A percentile compares a stretch with the other conserved stretches of the same genome.
Conservation (phyloP, 805 yeast genomes). For the Saccharomycopsis fermentans region DNA sequence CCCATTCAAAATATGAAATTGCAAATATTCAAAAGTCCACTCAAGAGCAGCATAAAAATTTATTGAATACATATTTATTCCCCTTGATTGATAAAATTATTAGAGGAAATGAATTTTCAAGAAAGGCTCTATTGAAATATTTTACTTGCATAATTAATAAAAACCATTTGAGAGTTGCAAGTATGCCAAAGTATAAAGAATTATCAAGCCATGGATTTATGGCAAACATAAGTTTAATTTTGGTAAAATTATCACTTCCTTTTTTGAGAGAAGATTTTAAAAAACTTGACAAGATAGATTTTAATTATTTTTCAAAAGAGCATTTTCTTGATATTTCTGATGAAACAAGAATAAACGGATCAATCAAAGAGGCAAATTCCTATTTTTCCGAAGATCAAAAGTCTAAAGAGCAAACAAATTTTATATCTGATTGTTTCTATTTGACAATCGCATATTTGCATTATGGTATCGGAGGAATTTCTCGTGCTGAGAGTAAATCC, state of each 20-base stretch:
- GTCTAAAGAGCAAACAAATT: slow-evolving; percentile 42
- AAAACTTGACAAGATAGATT: slow-evolving; percentile 70
- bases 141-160: slow-evolving; percentile 66
- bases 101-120: slow-evolving; percentile 57
- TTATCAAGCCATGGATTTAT: slow-evolving; percentile 74
- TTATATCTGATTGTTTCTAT: slow-evolving; percentile 86
- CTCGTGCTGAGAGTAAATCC: slow-evolving; percentile 45
- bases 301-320: slow-evolving; percentile 49
- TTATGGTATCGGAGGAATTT: slow-evolving; percentile 80
- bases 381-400: slow-evolving; percentile 37
- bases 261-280: slow-evolving; percentile 58
- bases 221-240: slow-evolving; percentile 59
- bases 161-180: slow-evolving; percentile 81
- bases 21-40: slow-evolving; percentile 46
- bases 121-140: slow-evolving; percentile 55
- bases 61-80: slow-evolving; percentile 50
- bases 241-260: slow-evolving; percentile 71
- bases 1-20: slow-evolving; percentile 33
- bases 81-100: slow-evolving; percentile 62
- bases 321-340: slow-evolving; percentile 52
- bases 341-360: slow-evolving; percentile 77
- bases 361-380: slow-evolving; percentile 56
- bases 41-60: slow-evolving; percentile 51
- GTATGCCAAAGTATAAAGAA: slow-evolving; percentile 59
- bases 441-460: slow-evolving; percentile 70